Percentiles rank a stretch among this genome's conserved stretches.
These are phyloP conservation scores for Orbilia brochopaga DNA, from an alignment of 2,329 filamentous ascomycete species.

Conservation along the genomic window DNA sequence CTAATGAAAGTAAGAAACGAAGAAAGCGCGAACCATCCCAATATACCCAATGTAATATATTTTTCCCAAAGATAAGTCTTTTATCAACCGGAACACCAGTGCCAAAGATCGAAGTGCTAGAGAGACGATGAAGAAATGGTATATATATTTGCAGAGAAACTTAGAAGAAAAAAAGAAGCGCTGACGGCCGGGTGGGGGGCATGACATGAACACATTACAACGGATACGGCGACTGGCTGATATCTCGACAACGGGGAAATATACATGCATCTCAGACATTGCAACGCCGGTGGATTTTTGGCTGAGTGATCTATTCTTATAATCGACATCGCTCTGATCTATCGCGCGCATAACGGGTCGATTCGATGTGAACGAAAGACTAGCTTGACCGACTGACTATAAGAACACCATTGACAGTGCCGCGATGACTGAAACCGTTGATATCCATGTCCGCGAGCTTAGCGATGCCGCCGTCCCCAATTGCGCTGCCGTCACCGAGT, in stretches of 20 bases:
- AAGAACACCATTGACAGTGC: conserved; percentile 45
- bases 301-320: conserved; percentile 25
- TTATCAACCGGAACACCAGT: conserved; percentile 44
- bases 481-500: conserved; percentile 57
- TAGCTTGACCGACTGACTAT: conserved; percentile 15
- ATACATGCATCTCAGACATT: conserved; percentile 22
- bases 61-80: conserved; percentile 16
- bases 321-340: conserved; percentile 39
- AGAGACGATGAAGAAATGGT: conserved; percentile 20
- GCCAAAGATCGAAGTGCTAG: conserved; percentile 6
- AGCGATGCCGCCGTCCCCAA: conserved; percentile 34
- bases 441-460: conserved; percentile 48
- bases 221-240: conserved; percentile 13
- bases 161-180: neutral
- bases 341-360: too few species aligned
- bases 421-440: conserved; percentile 49
- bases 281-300: conserved; percentile 5
- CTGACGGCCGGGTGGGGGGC: conserved; percentile 10
- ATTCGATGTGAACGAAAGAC: too few species aligned
- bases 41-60: conserved; percentile 1
- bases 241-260: neutral
- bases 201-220: conserved; percentile 48
- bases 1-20: neutral
- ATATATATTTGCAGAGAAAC: conserved; percentile 21
- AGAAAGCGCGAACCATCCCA: neutral